Evolutionary conservation across 148 eudicot species (phyloP), one percentile per base, ranked within the genome.

Genomic region (Linanthus parryae): DNA sequence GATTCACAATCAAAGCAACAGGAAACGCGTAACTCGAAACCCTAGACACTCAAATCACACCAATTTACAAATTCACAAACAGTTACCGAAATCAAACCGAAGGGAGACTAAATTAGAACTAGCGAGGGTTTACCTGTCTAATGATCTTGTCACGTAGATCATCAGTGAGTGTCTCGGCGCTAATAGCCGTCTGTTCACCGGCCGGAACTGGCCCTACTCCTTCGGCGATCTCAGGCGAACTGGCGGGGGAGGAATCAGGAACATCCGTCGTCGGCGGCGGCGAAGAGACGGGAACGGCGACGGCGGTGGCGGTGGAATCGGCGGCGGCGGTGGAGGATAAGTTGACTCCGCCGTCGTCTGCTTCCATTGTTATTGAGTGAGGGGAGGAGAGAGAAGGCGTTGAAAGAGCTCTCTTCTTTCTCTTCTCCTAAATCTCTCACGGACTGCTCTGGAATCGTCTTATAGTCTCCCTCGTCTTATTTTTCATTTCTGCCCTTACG

Each of bases 81-180:
- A 19, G 16, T 0, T 46, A 8, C 8, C 33, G 10, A 4, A 47
- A 44, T 10, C 3, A 25, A 49, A 12, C 5, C 17, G 20, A 45
- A 7, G 24, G 1, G 26, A 2, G 18, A 8, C 24, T 4, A 12
- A 13, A 18, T 17, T 7, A 33, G 3, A 19, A 36, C 12, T 25
- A 48, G 33, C 9, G 36, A 22, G 21, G 31, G 21, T 13, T 13
- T 22, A 33, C 95, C 95, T 86, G 95, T 63, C 75, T 82, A 52
- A 80, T 56, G 47, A 86, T 79, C 75, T 69, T 77, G 47, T 70
- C 61, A 9, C 74, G 82, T 30, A 86, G 70, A 23, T 74, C 80
- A 53, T 59, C 77, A 8, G 59, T 40, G 16, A 71, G 70, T 6
- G 31, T 40, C 9, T 12, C 23, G 63, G 18, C 9, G 61, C 15